Conservation (phyloP, 192 early-diverging fungal genomes). For the Gryganskiella cystojenkinii region DNA sequence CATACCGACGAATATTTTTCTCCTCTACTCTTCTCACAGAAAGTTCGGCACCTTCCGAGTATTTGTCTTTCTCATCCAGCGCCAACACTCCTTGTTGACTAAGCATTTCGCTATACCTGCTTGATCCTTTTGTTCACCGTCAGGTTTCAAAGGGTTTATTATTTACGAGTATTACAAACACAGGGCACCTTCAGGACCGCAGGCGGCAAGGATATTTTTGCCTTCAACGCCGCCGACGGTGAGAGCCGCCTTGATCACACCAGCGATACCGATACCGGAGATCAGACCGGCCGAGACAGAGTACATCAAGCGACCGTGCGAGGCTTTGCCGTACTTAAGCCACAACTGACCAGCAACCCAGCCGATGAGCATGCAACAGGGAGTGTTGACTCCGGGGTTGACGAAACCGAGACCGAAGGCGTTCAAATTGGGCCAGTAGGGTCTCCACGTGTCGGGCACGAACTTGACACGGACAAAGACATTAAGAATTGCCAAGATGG, state of each 20-base stretch:
- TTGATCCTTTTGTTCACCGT: too few relatives aligned
- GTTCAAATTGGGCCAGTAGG: slow-evolving; percentile 69
- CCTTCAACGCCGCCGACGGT: slow-evolving; percentile 46
- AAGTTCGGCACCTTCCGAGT: too few relatives aligned
- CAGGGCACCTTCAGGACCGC: not conserved
- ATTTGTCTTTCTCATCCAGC: too few relatives aligned
- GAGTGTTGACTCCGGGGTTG: slow-evolving; percentile 54
- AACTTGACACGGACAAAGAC: slow-evolving; percentile 55
- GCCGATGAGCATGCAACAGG: slow-evolving; percentile 60
- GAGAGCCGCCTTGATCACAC: slow-evolving; percentile 57
- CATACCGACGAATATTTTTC: too few relatives aligned
- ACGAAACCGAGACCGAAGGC: slow-evolving; percentile 67
- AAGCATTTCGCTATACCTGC: too few relatives aligned
- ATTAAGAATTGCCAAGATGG: slow-evolving; percentile 47
- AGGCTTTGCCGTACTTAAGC: slow-evolving; percentile 25
- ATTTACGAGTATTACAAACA: too few relatives aligned
- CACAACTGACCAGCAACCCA: slow-evolving; percentile 55
- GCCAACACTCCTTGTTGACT: too few relatives aligned
- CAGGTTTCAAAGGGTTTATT: too few relatives aligned
- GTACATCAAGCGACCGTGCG: slow-evolving; percentile 56
- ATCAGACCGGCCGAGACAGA: slow-evolving; percentile 60
- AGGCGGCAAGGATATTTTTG: slow-evolving; percentile 25
- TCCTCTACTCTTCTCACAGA: too few relatives aligned
- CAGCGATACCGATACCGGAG: slow-evolving; percentile 63
- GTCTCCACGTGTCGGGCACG: slow-evolving; percentile 61